phyloP scores from a whole-genome alignment of 208 protist genomes.

The Leishmania tropica region DNA sequence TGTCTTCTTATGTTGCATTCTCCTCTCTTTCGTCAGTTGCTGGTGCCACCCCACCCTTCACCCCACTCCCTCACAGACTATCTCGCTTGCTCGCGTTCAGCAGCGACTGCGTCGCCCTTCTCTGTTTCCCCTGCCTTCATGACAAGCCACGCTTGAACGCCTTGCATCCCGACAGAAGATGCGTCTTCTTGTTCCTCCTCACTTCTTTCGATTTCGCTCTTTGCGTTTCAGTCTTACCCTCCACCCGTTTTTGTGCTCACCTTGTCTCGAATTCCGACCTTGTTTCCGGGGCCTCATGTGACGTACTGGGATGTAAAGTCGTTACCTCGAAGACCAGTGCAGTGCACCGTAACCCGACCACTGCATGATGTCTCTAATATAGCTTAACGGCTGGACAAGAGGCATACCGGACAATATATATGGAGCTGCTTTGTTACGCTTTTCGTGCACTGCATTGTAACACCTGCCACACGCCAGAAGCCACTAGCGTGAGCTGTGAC shows the following conservation, averaged over 20 bases:
- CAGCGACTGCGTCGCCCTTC: too few relatives aligned
- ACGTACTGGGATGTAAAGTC: background rate
- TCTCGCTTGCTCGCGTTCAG: background rate
- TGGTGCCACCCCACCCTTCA: background rate
- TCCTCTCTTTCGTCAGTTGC: background rate
- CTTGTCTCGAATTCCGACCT: background rate
- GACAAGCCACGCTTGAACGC: too few relatives aligned
- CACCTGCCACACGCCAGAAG: background rate
- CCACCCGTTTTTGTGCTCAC: background rate
- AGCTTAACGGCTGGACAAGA: background rate
- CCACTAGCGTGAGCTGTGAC: background rate
- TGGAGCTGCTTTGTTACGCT: constrained; percentile 1
- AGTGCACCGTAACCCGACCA: constrained; percentile 30
- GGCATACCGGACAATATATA: background rate
- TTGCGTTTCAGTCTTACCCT: background rate
- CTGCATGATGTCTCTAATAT: constrained; percentile 11
- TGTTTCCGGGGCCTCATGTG: background rate
- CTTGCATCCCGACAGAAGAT: background rate
- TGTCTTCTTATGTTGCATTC: background rate
- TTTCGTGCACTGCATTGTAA: background rate
- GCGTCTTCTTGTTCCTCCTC: constrained; percentile 1
- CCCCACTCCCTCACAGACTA: background rate
- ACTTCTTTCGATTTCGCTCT: background rate
- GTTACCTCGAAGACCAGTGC: constrained; percentile 7
- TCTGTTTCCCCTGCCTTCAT: too few relatives aligned